A percentile compares a stretch with the other conserved stretches of the same genome.
Evolutionary conservation across 768 basidiomycete species (phyloP).

Genomic region (Kwoniella mangroviensis): DNA sequence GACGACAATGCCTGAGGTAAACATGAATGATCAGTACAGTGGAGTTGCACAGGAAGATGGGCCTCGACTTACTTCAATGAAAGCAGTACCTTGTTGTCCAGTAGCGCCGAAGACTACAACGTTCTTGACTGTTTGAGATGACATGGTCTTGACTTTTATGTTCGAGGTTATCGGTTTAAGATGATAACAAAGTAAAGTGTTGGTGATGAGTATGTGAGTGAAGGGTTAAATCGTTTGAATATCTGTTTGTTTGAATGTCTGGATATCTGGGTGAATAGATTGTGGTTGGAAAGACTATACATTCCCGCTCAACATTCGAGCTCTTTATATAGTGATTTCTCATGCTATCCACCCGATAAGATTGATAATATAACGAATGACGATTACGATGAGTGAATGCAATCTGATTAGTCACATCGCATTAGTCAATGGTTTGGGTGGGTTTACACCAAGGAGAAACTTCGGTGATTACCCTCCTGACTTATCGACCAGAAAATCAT

Average conservation of each 20-base stretch:
- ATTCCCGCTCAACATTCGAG: not conserved
- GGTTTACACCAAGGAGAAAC: conserved; percentile 7
- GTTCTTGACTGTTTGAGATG: conserved; percentile 14
- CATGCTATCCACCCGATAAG: not conserved
- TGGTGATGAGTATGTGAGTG: not conserved
- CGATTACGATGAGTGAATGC: no score
- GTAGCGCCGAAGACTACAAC: conserved; percentile 40
- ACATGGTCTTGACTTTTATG: not conserved
- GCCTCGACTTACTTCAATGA: conserved; percentile 31
- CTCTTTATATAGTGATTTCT: conserved; percentile 9
- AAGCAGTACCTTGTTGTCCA: conserved; percentile 27
- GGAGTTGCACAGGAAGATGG: not conserved
- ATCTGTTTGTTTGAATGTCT: not conserved
- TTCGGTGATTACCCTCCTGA: not conserved
- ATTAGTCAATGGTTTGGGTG: no score
- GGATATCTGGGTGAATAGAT: not conserved
- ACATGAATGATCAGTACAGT: not conserved
- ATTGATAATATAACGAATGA: not conserved
- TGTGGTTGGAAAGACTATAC: not conserved
- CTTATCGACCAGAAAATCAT: no score
- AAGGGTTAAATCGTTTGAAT: not conserved
- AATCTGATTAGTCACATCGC: no score
- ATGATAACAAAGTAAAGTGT: not conserved
- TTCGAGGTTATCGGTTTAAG: not conserved
- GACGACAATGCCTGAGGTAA: conserved; percentile 1